Conservation (phyloP, 805 yeast genomes). For the Sporopachydermia lactativora region DNA sequence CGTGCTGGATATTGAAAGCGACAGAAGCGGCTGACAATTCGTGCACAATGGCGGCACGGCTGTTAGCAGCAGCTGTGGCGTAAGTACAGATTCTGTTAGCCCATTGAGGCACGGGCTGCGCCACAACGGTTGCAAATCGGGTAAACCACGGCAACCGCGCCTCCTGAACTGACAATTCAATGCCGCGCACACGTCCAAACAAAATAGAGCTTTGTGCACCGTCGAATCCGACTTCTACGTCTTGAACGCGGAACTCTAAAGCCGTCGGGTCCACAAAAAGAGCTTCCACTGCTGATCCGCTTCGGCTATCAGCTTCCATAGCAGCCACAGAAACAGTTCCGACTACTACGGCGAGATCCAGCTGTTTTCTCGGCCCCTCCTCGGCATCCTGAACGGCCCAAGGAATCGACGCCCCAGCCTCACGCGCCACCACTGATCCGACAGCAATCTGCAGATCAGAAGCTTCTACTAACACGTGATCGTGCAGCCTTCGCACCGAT, state of each 20-base stretch:
- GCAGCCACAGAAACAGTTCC: not conserved
- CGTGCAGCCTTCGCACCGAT: not conserved
- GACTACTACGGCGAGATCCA: not conserved
- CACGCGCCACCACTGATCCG: not conserved
- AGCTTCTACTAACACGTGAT: not conserved
- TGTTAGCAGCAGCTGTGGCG: constrained; percentile 10
- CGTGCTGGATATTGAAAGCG: constrained; percentile 47
- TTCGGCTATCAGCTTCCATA: not conserved
- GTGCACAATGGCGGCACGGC: constrained; percentile 24
- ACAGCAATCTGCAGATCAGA: not conserved
- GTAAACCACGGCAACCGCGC: not conserved
- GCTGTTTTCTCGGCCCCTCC: not conserved
- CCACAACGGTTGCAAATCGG: not conserved
- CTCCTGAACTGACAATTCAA: not conserved
- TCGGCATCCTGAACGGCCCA: not conserved
- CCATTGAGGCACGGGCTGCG: not conserved
- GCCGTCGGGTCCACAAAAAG: not conserved
- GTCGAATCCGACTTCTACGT: not conserved
- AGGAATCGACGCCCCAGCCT: not conserved
- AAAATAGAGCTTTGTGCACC: not conserved
- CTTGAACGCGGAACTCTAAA: not conserved
- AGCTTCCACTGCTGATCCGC: not conserved
- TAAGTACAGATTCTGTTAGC: not conserved
- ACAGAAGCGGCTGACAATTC: constrained; percentile 34
- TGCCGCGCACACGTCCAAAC: not conserved